A percentile compares a stretch with the other conserved stretches of the same genome.
These are phyloP conservation scores for Geranium incanum DNA, from an alignment of 441 rosid species.

Conservation along the genomic window DNA sequence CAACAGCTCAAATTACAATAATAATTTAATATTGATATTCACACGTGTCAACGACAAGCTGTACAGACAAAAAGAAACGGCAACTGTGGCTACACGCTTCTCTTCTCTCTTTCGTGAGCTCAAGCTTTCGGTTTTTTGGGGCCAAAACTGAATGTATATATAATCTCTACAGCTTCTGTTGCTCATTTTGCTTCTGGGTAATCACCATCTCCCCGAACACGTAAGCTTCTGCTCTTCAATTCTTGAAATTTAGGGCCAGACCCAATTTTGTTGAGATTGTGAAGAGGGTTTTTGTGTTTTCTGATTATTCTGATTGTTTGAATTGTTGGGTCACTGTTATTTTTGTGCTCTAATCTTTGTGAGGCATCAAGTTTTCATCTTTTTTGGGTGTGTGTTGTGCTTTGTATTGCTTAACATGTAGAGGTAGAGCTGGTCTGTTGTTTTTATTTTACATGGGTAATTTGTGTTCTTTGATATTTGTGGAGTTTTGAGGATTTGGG, in stretches of 20 bases:
- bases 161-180: not conserved
- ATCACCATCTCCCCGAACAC: not conserved
- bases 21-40: not conserved
- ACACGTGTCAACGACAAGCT: not conserved
- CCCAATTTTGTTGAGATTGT: not conserved
- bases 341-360: not conserved
- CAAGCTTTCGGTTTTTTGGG: not conserved
- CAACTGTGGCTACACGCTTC: not conserved
- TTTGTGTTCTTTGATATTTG: not conserved
- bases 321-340: not conserved
- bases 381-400: not conserved
- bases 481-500: not conserved
- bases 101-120: not conserved
- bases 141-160: not conserved
- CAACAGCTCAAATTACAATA: too few relatives aligned
- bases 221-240: constrained; percentile 1
- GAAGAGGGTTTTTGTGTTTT: not conserved
- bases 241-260: not conserved
- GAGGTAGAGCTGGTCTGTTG: not conserved
- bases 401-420: not conserved
- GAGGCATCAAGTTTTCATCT: not conserved
- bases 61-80: not conserved
- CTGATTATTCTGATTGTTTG: not conserved
- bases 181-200: not conserved
- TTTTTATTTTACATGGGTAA: not conserved